Percentiles rank a stretch among this genome's conserved stretches.
Evolutionary conservation across 805 yeast genomes (phyloP).

Genomic region (Pichia sporocuriosa): DNA sequence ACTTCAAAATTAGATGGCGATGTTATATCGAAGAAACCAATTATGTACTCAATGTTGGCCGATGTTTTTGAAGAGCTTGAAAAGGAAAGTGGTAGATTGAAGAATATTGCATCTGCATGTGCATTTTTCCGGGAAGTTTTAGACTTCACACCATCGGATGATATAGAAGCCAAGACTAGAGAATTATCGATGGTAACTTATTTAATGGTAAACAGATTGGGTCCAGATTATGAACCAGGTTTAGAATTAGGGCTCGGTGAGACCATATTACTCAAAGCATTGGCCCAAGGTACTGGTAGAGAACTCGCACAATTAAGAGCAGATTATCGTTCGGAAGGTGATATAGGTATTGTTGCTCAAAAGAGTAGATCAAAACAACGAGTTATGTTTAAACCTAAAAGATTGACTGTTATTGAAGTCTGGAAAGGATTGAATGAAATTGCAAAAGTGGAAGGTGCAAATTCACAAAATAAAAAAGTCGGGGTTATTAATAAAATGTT

Average conservation of each 20-base stretch:
- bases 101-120: conserved; percentile 70
- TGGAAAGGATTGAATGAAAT: conserved; percentile 69
- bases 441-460: conserved; percentile 71
- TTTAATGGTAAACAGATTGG: conserved; percentile 78
- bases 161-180: conserved; percentile 15
- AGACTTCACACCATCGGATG: conserved; percentile 28
- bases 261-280: conserved; percentile 76
- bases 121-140: conserved; percentile 65
- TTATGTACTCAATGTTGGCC: conserved; percentile 39
- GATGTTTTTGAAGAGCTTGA: conserved; percentile 74
- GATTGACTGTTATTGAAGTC: conserved; percentile 66
- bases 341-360: conserved; percentile 83
- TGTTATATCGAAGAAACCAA: conserved; percentile 15
- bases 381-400: conserved; percentile 87
- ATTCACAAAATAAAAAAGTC: conserved; percentile 74
- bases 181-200: conserved; percentile 69
- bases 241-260: conserved; percentile 93
- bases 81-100: conserved; percentile 72
- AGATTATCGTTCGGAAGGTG: conserved; percentile 78
- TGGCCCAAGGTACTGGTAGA: conserved; percentile 86
- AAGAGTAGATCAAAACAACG: conserved; percentile 80
- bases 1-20: not conserved
- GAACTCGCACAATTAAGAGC: conserved; percentile 60
- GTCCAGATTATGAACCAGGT: conserved; percentile 91
- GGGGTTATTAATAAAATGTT: conserved; percentile 75